phyloP scores from a whole-genome alignment of 2,329 filamentous ascomycete species.

The Fusarium guadeloupense region DNA sequence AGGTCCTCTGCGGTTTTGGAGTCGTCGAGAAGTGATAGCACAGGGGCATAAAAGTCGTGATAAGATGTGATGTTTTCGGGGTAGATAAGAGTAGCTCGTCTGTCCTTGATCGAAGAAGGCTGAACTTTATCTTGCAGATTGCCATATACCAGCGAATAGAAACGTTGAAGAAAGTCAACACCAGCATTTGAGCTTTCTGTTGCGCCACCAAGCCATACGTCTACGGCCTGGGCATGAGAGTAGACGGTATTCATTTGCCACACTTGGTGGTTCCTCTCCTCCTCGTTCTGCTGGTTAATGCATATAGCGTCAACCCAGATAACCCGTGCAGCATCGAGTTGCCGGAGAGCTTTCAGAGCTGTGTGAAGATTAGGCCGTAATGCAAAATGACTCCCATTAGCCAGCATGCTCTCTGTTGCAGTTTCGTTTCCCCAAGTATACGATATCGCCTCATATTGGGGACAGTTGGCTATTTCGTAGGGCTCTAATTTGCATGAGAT shows the following conservation, averaged over 20 bases:
- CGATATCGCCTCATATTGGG: constrained; percentile 7
- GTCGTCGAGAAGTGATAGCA: neutral
- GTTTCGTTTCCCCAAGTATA: constrained; percentile 11
- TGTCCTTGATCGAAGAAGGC: neutral
- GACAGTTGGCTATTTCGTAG: neutral
- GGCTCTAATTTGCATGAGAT: constrained; percentile 1
- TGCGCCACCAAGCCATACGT: constrained; percentile 4
- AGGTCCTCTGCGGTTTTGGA: neutral
- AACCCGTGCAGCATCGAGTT: neutral
- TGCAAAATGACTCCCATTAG: neutral
- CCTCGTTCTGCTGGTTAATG: neutral
- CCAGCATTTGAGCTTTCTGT: neutral
- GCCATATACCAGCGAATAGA: neutral
- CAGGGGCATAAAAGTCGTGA: neutral
- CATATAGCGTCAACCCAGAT: constrained; percentile 13
- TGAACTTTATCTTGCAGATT: neutral
- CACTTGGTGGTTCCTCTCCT: constrained; percentile 4
- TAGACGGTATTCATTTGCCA: constrained; percentile 12
- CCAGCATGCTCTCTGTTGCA: neutral
- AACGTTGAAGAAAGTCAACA: neutral
- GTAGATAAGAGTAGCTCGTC: neutral
- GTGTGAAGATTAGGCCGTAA: neutral
- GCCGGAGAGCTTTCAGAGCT: neutral
- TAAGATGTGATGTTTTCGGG: neutral
- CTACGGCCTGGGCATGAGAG: neutral